These are phyloP conservation scores for Leishmania guyanensis DNA, from an alignment of 208 protist species.

Conservation along the genomic window DNA sequence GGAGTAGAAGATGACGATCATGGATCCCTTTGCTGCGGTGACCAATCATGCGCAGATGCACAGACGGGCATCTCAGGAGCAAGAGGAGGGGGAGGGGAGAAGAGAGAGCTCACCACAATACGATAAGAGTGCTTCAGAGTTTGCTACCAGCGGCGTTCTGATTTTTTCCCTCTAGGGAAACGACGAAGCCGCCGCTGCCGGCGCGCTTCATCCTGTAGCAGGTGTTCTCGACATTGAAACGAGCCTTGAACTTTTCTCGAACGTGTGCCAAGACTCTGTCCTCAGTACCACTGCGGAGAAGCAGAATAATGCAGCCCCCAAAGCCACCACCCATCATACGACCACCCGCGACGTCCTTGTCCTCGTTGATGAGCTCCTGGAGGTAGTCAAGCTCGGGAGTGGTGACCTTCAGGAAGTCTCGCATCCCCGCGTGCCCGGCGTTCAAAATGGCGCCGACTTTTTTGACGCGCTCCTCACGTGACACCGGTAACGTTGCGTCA, in stretches of 20 bases:
- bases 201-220: conserved; percentile 47
- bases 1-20: neutral
- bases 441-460: conserved; percentile 62
- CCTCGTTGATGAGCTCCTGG: conserved; percentile 57
- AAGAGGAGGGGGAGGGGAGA: neutral
- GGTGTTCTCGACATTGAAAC: conserved; percentile 58
- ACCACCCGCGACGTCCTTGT: conserved; percentile 72
- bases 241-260: conserved; percentile 54
- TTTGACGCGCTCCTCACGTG: conserved; percentile 51
- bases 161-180: conserved; percentile 35
- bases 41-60: too few relatives aligned
- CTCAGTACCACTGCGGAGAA: conserved; percentile 48
- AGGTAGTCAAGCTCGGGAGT: conserved; percentile 85
- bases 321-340: conserved; percentile 93
- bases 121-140: neutral
- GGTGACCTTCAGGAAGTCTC: conserved; percentile 74
- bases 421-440: conserved; percentile 68
- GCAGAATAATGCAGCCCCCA: conserved; percentile 84
- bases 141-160: neutral
- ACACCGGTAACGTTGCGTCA: conserved; percentile 31
- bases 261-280: conserved; percentile 60
- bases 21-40: neutral
- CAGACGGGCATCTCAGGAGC: neutral
- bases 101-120: neutral
- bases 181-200: conserved; percentile 58